Evolutionary conservation across 176 grass and related monocot genomes (phyloP).

Genomic region (Otatea glauca): DNA sequence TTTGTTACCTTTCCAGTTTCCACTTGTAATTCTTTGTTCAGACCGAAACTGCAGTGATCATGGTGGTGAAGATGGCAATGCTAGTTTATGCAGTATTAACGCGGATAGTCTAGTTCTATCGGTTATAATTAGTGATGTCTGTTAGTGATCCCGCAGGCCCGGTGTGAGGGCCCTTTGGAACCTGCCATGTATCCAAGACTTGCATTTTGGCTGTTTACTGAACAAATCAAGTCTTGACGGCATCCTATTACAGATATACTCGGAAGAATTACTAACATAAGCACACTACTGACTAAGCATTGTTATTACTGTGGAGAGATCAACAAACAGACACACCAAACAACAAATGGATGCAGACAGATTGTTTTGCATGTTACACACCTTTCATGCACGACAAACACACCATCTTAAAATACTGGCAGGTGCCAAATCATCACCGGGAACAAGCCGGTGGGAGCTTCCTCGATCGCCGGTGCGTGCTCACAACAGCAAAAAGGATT

Average conservation of each 20-base stretch:
- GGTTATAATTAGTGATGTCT: not conserved
- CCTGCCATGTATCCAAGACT: not conserved
- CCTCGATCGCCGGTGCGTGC: not conserved
- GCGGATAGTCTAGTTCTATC: not conserved
- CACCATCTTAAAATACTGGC: not conserved
- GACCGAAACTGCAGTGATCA: not conserved
- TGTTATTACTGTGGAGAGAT: not conserved
- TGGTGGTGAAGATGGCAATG: not conserved
- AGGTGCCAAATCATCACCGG: not conserved
- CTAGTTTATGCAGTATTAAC: not conserved
- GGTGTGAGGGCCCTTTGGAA: not conserved
- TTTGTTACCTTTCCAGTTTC: not conserved
- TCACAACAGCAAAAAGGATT: not conserved
- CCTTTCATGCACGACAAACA: constrained; percentile 23
- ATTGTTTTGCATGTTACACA: constrained; percentile 32
- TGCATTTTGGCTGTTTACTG: not conserved
- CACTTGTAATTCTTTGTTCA: not conserved
- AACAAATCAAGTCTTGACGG: not conserved
- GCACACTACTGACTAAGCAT: not conserved
- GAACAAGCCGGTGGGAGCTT: constrained; percentile 15
- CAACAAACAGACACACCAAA: not conserved
- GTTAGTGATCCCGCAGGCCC: not conserved
- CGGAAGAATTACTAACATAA: not conserved
- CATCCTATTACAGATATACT: not conserved
- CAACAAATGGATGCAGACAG: constrained; percentile 33